phyloP scores from a whole-genome alignment of 2,329 filamentous ascomycete species.

The Coniochaeta sp. region DNA sequence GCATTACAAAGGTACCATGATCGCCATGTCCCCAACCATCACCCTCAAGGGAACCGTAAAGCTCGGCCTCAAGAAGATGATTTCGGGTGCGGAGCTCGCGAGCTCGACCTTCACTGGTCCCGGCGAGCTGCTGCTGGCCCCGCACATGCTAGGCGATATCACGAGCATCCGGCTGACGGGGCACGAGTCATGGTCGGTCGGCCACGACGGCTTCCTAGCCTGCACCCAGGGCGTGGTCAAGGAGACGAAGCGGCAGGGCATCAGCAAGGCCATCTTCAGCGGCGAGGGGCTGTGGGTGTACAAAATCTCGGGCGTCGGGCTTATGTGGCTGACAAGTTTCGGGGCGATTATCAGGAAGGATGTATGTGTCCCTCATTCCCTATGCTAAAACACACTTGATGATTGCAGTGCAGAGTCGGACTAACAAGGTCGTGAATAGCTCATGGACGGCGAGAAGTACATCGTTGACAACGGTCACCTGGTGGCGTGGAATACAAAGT shows the following conservation, averaged over 20 bases:
- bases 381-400: neutral
- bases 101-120: slow-evolving; percentile 80
- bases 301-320: slow-evolving; percentile 70
- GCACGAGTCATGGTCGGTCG: slow-evolving; percentile 72
- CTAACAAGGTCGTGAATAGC: slow-evolving; percentile 20
- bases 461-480: slow-evolving; percentile 90
- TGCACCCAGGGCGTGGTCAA: slow-evolving; percentile 81
- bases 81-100: slow-evolving; percentile 71
- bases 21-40: slow-evolving; percentile 87
- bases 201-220: slow-evolving; percentile 79
- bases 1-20: slow-evolving; percentile 63
- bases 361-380: slow-evolving; percentile 42
- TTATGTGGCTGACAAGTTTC: slow-evolving; percentile 88
- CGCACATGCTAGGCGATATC: slow-evolving; percentile 74
- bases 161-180: slow-evolving; percentile 69
- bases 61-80: slow-evolving; percentile 86
- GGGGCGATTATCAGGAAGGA: slow-evolving; percentile 94
- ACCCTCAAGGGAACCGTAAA: slow-evolving; percentile 76
- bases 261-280: slow-evolving; percentile 88
- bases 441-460: slow-evolving; percentile 70
- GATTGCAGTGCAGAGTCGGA: slow-evolving; percentile 3
- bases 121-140: slow-evolving; percentile 81
- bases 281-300: slow-evolving; percentile 91
- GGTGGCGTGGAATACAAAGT: slow-evolving; percentile 95
- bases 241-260: slow-evolving; percentile 76